Base-by-base conservation (phyloP, 1,139 yeast genomes). In the Wickerhamiella pararugosa region DNA sequence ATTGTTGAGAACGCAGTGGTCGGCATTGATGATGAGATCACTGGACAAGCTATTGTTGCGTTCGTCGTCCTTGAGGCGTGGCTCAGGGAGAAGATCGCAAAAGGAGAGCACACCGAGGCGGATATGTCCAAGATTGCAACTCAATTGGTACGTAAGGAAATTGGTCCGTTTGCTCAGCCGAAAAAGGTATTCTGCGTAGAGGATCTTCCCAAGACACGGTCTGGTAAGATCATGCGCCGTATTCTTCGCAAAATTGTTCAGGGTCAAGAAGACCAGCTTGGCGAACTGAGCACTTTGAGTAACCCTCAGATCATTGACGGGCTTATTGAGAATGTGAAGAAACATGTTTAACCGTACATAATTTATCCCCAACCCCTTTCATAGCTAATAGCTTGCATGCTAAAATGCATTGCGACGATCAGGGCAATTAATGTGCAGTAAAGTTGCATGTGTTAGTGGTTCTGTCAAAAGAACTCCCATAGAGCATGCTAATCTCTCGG, bases 131-230 rank as follows among this genome's bases (percentile, higher is more conserved):
- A 80, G 66, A 84, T 79, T 56, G 74, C 92, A 54, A 69, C 86
- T 46, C 65, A 87, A 65, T 86, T 79, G 56, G 96, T 90, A 42
- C 79, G 98, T 69, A 79, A 80, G 60, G 84, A 79, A 59, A 90
- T 90, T 61, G 98, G 98, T 44, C 98, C 98, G 44, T 90, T 90
- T 65, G 98, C 98, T 36, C 94, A 97, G 45, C 98, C 98, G 62
- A 87, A 87, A 68, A 70, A 81, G 37, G 87, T 87, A 44, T 75
- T 87, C 49, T 69, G 86, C 49, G 95, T 90, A 44, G 74, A 72
- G 46, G 98, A 90, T 59, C 75, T 90, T 63, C 98, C 98, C 64
- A 87, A 86, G 75, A 90, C 98, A 31, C 76, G 98, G 69, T 84
- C 95, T 29, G 98, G 98, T 57, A 90, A 90, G 74, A 87, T 90